Conservation (phyloP, 495 filamentous ascomycete genomes). For the Neurospora sp. region DNA sequence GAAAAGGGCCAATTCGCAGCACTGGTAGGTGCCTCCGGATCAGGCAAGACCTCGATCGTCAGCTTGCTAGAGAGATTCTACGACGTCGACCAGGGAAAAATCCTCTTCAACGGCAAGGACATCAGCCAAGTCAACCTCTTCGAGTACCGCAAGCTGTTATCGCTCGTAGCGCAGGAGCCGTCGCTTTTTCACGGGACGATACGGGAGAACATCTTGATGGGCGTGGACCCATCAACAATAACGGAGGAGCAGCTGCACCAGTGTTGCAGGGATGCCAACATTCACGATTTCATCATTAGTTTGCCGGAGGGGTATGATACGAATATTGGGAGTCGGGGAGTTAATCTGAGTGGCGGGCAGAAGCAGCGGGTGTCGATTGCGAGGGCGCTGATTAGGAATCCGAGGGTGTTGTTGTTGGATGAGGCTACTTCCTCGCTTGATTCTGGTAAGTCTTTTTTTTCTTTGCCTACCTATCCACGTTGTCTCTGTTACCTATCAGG, state of each 20-base stretch:
- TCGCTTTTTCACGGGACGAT: slow-evolving; percentile 48
- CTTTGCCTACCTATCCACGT: too few species aligned
- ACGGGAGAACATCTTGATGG: slow-evolving; percentile 47
- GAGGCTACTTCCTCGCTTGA: slow-evolving; percentile 74
- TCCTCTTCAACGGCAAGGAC: slow-evolving; percentile 42
- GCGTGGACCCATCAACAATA: slow-evolving; percentile 28
- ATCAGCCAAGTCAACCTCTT: slow-evolving; percentile 33
- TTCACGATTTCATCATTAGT: slow-evolving; percentile 50
- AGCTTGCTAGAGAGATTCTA: slow-evolving; percentile 58
- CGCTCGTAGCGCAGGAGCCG: slow-evolving; percentile 55
- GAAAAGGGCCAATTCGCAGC: slow-evolving; percentile 56
- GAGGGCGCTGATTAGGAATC: slow-evolving; percentile 61
- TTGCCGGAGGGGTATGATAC: slow-evolving; percentile 53
- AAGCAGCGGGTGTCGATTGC: slow-evolving; percentile 69
- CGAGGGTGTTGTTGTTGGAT: slow-evolving; percentile 61
- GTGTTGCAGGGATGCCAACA: slow-evolving; percentile 50
- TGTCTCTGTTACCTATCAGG: background rate
- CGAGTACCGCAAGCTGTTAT: slow-evolving; percentile 43
- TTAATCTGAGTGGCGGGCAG: slow-evolving; percentile 64
- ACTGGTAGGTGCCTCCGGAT: slow-evolving; percentile 61
- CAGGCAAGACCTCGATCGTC: slow-evolving; percentile 62
- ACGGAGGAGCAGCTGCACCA: slow-evolving; percentile 42
- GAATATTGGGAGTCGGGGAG: slow-evolving; percentile 49
- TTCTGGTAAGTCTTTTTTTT: slow-evolving; percentile 22
- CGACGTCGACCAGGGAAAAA: slow-evolving; percentile 39